These are phyloP conservation scores for Aethionema arabicum DNA, from an alignment of 345 rosid genomes.

Conservation along the genomic window DNA sequence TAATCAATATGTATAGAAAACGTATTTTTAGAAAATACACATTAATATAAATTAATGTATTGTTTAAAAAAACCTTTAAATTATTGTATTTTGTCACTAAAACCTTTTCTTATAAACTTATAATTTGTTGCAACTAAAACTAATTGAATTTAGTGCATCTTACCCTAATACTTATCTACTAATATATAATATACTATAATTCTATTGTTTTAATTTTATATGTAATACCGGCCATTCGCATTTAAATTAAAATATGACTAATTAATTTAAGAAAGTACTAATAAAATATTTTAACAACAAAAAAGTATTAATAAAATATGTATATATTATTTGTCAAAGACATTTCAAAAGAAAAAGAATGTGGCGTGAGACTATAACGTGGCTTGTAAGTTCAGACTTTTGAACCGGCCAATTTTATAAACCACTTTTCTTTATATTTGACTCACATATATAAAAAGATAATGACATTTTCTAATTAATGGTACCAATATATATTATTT, in stretches of 20 bases:
- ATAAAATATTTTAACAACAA: not conserved
- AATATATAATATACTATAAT: not conserved
- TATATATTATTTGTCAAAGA: constrained; percentile 23
- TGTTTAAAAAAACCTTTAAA: no score
- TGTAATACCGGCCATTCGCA: constrained; percentile 18
- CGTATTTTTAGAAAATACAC: no score
- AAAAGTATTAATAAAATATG: constrained; percentile 1
- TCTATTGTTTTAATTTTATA: not conserved
- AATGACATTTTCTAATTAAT: constrained; percentile 27
- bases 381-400: constrained; percentile 39
- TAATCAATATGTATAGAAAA: no score
- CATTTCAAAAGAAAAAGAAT: constrained; percentile 27
- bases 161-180: no score
- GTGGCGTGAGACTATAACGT: constrained; percentile 34
- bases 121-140: no score
- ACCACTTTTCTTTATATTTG: constrained; percentile 24
- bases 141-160: no score
- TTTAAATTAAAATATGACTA: constrained; percentile 6
- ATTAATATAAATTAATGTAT: no score
- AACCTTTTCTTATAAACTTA: no score
- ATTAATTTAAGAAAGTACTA: not conserved
- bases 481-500: constrained; percentile 6
- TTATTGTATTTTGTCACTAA: no score
- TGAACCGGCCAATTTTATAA: constrained; percentile 33
- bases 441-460: constrained; percentile 18